A percentile compares a stretch with the other conserved stretches of the same genome.
Evolutionary conservation across 805 yeast genomes (phyloP).

Genomic region (Kazachstania psychrophila): DNA sequence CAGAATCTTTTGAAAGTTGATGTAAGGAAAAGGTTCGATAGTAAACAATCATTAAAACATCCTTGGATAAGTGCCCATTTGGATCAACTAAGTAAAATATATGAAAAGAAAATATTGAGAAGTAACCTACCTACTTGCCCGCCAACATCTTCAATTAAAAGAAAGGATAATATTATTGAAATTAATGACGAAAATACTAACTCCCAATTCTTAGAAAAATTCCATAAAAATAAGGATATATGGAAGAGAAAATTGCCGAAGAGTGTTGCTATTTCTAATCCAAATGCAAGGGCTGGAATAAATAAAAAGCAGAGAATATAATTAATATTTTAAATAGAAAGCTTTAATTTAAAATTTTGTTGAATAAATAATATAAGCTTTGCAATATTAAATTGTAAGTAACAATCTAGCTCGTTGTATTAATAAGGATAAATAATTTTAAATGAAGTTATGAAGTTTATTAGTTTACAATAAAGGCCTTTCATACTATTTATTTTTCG

Average conservation of each 20-base stretch:
- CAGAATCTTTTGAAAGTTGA: slow-evolving; percentile 33
- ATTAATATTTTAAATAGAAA: too few species aligned
- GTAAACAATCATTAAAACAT: slow-evolving; percentile 35
- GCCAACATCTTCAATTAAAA: neutral
- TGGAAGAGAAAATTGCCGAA: slow-evolving; percentile 25
- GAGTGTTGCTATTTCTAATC: slow-evolving; percentile 12
- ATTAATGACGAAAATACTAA: neutral
- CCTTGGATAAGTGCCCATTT: slow-evolving; percentile 40
- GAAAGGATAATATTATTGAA: neutral
- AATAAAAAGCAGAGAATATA: slow-evolving; percentile 8
- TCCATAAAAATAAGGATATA: slow-evolving; percentile 5
- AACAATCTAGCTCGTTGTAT: too few species aligned
- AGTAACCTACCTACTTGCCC: neutral
- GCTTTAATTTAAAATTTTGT: too few species aligned
- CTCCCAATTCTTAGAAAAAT: slow-evolving; percentile 9
- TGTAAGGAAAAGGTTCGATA: slow-evolving; percentile 31
- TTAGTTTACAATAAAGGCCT: too few species aligned
- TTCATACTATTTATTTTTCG: too few species aligned
- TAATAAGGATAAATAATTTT: too few species aligned
- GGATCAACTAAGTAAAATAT: slow-evolving; percentile 31
- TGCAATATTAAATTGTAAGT: too few species aligned
- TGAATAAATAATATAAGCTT: neutral
- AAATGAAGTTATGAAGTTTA: too few species aligned
- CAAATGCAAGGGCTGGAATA: slow-evolving; percentile 3
- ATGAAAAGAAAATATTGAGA: slow-evolving; percentile 26